A percentile compares a stretch with the other conserved stretches of the same genome.
phyloP scores from a whole-genome alignment of 2,329 filamentous ascomycete species.

The Pyrenophora teres region DNA sequence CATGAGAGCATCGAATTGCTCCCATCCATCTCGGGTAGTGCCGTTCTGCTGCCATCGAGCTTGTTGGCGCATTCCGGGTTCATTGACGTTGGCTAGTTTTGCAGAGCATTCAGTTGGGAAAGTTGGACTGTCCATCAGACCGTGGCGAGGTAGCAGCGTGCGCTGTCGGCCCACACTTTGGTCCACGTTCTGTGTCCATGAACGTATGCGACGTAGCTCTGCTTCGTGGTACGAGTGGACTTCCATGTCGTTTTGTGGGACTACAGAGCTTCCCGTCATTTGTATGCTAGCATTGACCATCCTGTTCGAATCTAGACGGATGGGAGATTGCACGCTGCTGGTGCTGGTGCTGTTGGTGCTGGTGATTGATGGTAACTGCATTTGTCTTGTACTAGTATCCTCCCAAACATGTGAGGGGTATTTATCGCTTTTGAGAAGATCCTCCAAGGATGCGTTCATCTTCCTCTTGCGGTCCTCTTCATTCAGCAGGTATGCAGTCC shows the following conservation, averaged over 20 bases:
- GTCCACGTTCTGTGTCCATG: no score
- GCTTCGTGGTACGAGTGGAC: no score
- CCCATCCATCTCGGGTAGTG: no score
- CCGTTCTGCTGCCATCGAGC: no score
- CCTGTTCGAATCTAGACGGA: slow-evolving; percentile 12
- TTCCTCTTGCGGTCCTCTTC: slow-evolving; percentile 28
- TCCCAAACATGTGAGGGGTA: slow-evolving; percentile 29
- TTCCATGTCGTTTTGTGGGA: no score
- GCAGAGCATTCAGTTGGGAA: no score
- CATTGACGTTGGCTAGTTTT: no score
- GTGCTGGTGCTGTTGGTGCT: no score
- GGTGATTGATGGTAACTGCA: not conserved
- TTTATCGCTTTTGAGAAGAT: slow-evolving; percentile 32
- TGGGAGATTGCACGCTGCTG: slow-evolving; percentile 4
- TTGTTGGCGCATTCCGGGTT: not conserved
- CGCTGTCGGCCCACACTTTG: no score
- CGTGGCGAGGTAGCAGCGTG: no score
- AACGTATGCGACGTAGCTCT: no score
- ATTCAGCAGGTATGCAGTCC: slow-evolving; percentile 34
- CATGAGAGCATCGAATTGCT: not conserved
- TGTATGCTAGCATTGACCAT: slow-evolving; percentile 20
- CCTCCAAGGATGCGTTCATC: slow-evolving; percentile 24
- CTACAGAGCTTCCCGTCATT: slow-evolving; percentile 10
- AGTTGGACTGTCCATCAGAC: no score
- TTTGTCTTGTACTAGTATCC: not conserved